Evolutionary conservation across 2,329 filamentous ascomycete genomes (phyloP).

Genomic region (Rhytidhysteron rufulum): DNA sequence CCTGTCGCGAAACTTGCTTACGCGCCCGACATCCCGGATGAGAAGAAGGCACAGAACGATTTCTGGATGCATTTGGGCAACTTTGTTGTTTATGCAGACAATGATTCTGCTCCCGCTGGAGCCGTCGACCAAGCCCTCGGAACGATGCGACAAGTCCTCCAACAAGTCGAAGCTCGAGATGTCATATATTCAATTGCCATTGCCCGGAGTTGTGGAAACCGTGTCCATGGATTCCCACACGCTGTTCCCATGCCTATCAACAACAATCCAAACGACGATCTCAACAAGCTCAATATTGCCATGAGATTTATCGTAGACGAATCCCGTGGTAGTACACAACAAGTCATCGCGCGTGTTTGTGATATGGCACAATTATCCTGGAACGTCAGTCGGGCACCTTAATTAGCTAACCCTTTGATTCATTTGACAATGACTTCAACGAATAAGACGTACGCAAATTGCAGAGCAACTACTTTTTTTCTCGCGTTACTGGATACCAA

Average conservation of each 20-base stretch:
- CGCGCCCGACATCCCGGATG: conserved; percentile 40
- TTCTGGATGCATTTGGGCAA: conserved; percentile 81
- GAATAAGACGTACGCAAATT: background rate
- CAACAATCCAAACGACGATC: conserved; percentile 30
- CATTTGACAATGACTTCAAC: background rate
- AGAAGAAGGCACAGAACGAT: conserved; percentile 55
- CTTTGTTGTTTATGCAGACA: conserved; percentile 63
- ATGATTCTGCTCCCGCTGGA: conserved; percentile 54
- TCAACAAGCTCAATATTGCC: conserved; percentile 46
- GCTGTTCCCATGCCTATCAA: conserved; percentile 26
- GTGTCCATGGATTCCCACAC: conserved; percentile 45
- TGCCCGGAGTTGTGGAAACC: conserved; percentile 68
- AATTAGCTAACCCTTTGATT: background rate
- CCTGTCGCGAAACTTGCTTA: conserved; percentile 52
- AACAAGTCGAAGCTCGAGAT: conserved; percentile 81
- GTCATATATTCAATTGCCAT: conserved; percentile 87
- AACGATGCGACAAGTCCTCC: conserved; percentile 66
- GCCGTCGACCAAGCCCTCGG: conserved; percentile 63
- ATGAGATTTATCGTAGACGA: conserved; percentile 47
- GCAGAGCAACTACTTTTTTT: background rate
- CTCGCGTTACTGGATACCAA: background rate
- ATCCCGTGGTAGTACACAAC: conserved; percentile 42
- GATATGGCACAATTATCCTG: conserved; percentile 47
- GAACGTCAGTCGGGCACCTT: conserved; percentile 21
- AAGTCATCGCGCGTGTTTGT: conserved; percentile 47